Base-by-base conservation (phyloP, 768 basidiomycete genomes). In the Multifurca ochricompacta region DNA sequence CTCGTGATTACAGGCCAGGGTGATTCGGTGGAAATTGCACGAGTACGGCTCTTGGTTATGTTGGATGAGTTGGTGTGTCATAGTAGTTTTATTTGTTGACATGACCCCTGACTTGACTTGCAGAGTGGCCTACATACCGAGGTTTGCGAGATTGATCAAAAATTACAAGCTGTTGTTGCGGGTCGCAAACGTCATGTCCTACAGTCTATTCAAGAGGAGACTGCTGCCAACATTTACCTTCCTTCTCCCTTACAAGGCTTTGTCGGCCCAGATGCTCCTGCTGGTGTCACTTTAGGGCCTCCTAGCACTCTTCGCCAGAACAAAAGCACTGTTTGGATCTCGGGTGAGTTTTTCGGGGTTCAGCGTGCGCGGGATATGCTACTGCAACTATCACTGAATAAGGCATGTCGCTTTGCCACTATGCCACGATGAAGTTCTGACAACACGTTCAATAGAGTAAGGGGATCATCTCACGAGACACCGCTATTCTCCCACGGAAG, bases 331-430 rank as follows among this genome's bases (percentile, higher is more conserved):
- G 86, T 98, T 57, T 99, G 90, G 86, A 93, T 99, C 63, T 97
- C 95, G 0, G 95, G 95, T 37, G 95, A 97, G 69, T 96, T 95
- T 67, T 95, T 97, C 59, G 90, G 90, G 16, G 94, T 97, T 10
- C 91, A 95, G 67, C 74, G 95, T 47, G 95, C 95, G 10, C 77
- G 90, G 59, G 95, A 97, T 65, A 97, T 96, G 94, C 72, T 99
- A 9, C 85, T 83, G 68, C 87, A 94, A 67, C 75, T 91, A 18
- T 89, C 93, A 6, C 72, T 84, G 53, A 85, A 78, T 65, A 97
- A 97, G 80, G 93, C 90, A 56, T 30, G 76, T 65, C 18, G 47
- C 3, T 39, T 49, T 6, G 57, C 51, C 53, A 46, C 3, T 1
- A 21, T 21, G 28, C 18, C 27, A 34, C 18, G 25, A 42, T 19